Evolutionary conservation across 768 basidiomycete genomes (phyloP), one percentile per base, ranked within the genome.

Genomic region (Strobilomyces dryophilus): DNA sequence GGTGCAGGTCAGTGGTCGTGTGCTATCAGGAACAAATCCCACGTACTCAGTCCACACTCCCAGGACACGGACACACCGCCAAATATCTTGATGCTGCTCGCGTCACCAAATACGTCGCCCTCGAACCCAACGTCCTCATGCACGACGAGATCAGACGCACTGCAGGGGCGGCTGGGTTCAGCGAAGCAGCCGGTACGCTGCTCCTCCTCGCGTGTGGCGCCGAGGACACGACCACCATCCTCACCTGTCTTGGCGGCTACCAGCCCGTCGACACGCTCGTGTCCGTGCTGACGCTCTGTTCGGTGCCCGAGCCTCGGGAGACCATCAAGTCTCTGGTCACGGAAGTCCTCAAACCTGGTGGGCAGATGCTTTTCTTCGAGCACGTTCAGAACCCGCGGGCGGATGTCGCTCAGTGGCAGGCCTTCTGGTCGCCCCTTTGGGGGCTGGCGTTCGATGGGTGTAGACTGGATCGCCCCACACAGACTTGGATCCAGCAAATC

Each of bases 371-470:
- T 17, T 83, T 83, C 60, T 83, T 81, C 54, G 89, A 91, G 65
- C 89, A 91, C 55, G 85, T 90, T 10, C 67, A 75, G 47, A 85
- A 77, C 57, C 77, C 73, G 1, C 65, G 68, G 0, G 48, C 60
- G 8, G 80, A 84, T 55, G 78, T 87, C 3, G 78, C 79, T 8
- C 80, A 81, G 79, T 89, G 87, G 86, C 89, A 91, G 66, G 55
- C 73, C 0, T 75, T 87, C 45, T 89, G 87, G 88, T 76, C 84
- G 2, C 87, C 87, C 0, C 6, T 89, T 5, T 91, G 89, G 89
- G 62, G 63, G 6, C 37, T 74, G 1, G 67, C 71, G 1, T 81
- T 85, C 50, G 85, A 82, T 58, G 87, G 87, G 14, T 89, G 88
- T 60, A 71, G 71, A 54, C 59, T 89, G 39, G 84, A 87, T 56